Conservation (phyloP, 495 filamentous ascomycete genomes). For the Aspergillus homomorphus region DNA sequence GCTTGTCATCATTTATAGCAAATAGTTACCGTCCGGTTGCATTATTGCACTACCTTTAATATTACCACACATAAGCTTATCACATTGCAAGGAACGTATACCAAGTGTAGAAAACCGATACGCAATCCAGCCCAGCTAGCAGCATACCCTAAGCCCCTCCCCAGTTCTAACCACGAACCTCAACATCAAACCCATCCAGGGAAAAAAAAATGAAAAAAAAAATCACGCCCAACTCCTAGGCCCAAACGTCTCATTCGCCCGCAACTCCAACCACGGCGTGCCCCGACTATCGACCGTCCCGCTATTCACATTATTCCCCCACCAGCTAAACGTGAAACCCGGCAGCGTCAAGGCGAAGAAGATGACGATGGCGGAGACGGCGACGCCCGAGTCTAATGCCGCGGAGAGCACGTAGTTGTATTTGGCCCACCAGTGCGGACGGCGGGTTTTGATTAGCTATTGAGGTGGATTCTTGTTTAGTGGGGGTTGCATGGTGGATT, state of each 20-base stretch:
- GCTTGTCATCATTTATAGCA: too few relatives aligned
- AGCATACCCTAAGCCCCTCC: neutral
- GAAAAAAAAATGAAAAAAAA: neutral
- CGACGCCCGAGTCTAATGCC: conserved; percentile 7
- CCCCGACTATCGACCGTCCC: conserved; percentile 20
- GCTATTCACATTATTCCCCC: conserved; percentile 68
- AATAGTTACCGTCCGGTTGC: too few relatives aligned
- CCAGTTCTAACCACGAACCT: neutral
- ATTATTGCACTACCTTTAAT: too few relatives aligned
- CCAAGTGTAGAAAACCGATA: too few relatives aligned
- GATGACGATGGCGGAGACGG: conserved; percentile 14
- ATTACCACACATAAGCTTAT: too few relatives aligned
- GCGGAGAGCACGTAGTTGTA: conserved; percentile 13
- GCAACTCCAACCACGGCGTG: conserved; percentile 16
- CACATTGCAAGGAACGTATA: too few relatives aligned
- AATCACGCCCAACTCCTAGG: conserved; percentile 15
- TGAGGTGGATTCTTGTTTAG: neutral
- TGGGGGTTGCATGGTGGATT: neutral
- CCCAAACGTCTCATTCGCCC: conserved; percentile 19
- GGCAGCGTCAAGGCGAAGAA: conserved; percentile 59
- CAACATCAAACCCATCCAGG: too few relatives aligned
- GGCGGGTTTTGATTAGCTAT: conserved; percentile 54
- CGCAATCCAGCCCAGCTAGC: too few relatives aligned
- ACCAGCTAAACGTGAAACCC: conserved; percentile 63
- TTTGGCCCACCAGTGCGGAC: conserved; percentile 52